Percentiles rank a stretch among this genome's conserved stretches.
Evolutionary conservation across 176 grass and related monocot genomes (phyloP).

Genomic region (Lolium multiflorum): DNA sequence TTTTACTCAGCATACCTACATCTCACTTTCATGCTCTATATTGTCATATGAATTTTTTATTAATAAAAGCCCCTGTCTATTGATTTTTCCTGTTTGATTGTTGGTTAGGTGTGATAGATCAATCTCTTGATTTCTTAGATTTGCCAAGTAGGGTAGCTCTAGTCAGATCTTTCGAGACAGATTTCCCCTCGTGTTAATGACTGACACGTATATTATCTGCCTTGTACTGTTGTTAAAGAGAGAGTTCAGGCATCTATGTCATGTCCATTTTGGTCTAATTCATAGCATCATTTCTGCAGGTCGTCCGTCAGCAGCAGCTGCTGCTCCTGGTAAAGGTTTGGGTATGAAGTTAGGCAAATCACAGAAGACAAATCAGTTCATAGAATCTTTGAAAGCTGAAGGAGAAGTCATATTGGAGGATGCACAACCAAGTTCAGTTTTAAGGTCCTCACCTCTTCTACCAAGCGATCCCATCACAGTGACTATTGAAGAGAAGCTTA

Average conservation of each 20-base stretch:
- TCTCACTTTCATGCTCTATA: not conserved
- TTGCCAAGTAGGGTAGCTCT: constrained; percentile 6
- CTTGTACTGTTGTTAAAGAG: constrained; percentile 8
- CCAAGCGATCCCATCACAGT: constrained; percentile 76
- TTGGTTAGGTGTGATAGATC: not conserved
- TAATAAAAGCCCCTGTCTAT: not conserved
- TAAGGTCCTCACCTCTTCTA: constrained; percentile 52
- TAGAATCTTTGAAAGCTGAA: constrained; percentile 90
- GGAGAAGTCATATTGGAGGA: constrained; percentile 91
- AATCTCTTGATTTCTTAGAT: constrained; percentile 23
- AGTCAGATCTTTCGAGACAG: constrained; percentile 23
- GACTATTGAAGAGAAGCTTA: constrained; percentile 85
- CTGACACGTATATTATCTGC: not conserved
- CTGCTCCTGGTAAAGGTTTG: constrained; percentile 75
- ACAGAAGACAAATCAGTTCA: constrained; percentile 84
- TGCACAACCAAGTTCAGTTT: constrained; percentile 58
- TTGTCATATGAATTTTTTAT: not conserved
- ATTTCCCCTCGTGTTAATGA: not conserved
- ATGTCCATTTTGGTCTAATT: constrained; percentile 26
- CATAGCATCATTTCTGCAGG: constrained; percentile 37
- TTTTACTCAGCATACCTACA: not conserved
- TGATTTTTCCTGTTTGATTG: constrained; percentile 8
- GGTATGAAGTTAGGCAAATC: constrained; percentile 89
- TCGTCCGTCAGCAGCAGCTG: constrained; percentile 59
- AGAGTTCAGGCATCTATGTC: not conserved